phyloP scores from a whole-genome alignment of 305 asterid genomes.

The Solanum hybrid region DNA sequence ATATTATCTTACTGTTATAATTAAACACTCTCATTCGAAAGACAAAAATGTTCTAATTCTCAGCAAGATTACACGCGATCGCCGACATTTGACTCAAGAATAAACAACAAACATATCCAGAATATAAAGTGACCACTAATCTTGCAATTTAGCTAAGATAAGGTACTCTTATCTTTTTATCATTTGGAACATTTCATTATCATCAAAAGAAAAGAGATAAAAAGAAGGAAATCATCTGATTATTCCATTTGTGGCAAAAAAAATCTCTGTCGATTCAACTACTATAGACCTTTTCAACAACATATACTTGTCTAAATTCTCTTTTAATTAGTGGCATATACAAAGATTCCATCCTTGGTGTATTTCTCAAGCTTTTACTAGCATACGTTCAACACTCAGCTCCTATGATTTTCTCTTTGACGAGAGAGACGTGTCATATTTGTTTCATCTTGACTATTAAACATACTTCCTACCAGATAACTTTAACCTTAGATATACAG shows the following conservation, averaged over 20 bases:
- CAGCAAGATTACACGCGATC: neutral
- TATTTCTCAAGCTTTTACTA: constrained; percentile 10
- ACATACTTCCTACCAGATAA: neutral
- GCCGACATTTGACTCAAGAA: neutral
- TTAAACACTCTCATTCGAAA: neutral
- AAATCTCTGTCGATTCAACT: constrained; percentile 8
- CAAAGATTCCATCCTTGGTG: constrained; percentile 16
- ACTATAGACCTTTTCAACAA: constrained; percentile 3
- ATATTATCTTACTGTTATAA: neutral
- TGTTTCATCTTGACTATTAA: neutral
- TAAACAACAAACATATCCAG: neutral
- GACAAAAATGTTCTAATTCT: neutral
- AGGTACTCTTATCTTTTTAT: constrained; percentile 29
- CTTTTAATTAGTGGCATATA: constrained; percentile 1
- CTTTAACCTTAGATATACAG: neutral
- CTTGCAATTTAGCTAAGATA: neutral
- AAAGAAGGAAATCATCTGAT: constrained; percentile 11
- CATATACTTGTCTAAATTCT: constrained; percentile 5
- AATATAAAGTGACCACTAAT: neutral
- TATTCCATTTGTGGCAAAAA: neutral
- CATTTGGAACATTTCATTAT: constrained; percentile 39
- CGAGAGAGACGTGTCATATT: neutral
- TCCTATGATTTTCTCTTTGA: neutral
- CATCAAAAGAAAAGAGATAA: neutral
- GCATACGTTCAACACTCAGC: neutral